Conservation (phyloP, 345 rosid species). For the Melaleuca quinquenervia region DNA sequence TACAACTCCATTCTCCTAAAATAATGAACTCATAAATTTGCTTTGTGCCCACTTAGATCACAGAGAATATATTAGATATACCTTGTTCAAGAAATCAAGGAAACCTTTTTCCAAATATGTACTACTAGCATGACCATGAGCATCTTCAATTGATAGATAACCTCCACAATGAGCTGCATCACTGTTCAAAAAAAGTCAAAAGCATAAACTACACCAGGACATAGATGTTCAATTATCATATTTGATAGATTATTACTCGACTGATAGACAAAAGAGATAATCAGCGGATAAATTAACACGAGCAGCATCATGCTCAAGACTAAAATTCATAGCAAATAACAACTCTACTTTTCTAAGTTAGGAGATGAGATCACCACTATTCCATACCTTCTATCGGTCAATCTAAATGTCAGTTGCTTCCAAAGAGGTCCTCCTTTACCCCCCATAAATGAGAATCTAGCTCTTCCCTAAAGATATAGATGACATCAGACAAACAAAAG, state of each 20-base stretch:
- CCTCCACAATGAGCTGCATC: constrained; percentile 28
- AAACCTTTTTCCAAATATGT: constrained; percentile 61
- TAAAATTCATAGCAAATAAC: not conserved
- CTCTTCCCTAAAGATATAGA: constrained; percentile 47
- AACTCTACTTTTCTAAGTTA: not conserved
- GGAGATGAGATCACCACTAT: not conserved
- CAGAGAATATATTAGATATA: constrained; percentile 4
- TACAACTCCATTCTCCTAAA: not conserved
- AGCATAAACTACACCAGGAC: not conserved
- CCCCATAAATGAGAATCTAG: constrained; percentile 92
- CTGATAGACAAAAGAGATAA: not conserved
- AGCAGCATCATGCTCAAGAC: not conserved
- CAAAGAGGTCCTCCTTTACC: constrained; percentile 93
- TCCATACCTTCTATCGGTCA: constrained; percentile 63
- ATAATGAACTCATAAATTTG: not conserved
- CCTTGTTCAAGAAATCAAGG: constrained; percentile 65
- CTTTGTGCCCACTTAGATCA: not conserved
- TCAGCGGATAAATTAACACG: not conserved
- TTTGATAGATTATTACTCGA: not conserved
- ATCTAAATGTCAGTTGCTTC: constrained; percentile 81
- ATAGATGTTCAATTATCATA: not conserved
- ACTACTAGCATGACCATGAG: constrained; percentile 30
- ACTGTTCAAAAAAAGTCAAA: not conserved
- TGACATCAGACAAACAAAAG: not conserved
- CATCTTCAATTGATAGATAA: constrained; percentile 47